Base-by-base conservation (phyloP, 768 basidiomycete species). In the Galerina marginata region DNA sequence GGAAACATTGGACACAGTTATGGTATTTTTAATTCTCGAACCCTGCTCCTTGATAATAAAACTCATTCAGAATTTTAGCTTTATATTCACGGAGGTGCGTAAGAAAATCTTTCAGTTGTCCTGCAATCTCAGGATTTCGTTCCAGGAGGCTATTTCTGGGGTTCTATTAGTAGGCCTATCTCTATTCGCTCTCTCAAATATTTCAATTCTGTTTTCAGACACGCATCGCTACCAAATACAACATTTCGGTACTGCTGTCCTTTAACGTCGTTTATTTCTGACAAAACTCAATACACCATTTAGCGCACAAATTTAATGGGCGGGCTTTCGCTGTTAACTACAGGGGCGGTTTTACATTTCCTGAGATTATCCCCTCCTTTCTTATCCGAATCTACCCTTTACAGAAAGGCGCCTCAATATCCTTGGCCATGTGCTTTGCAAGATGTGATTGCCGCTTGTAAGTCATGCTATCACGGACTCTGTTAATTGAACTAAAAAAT, bases 341-440 rank as follows among this genome's bases (percentile, higher is more conserved):
- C 66, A 71, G 82, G 80, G 67, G 29, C 47, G 59, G 29, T 11
- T 16, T 23, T 20, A 6, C n/a, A 6, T 20, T 14, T 44, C 29
- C 29, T 29, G 1, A 42, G 29, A 40, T 36, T 12, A 20, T 48
- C 7, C 11, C 23, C 54, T 36, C 16, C 4, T 5, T 33, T 5
- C 29, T 7, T 33, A 33, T 7, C 47, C 55, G 20, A 45, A 45
- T 62, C 29, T 33, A 10, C 16, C 23, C 0, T 9, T 15, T 43
- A 4, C 40, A 86, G 91, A 45, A 87, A 91, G 69, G 89, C 91
- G 0, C 92, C 92, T 1, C 92, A 94, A 71, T 93, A 91, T 67
- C 92, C 92, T 12, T 93, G 90, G 82, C 92, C 91, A 2, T 88
- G 86, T 70, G 84, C 88, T 1, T 67, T 93, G 0, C 90, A 91